These are phyloP conservation scores for Chlamydomonas asymmetrica DNA, from an alignment of 139 green algal species.

Conservation along the genomic window DNA sequence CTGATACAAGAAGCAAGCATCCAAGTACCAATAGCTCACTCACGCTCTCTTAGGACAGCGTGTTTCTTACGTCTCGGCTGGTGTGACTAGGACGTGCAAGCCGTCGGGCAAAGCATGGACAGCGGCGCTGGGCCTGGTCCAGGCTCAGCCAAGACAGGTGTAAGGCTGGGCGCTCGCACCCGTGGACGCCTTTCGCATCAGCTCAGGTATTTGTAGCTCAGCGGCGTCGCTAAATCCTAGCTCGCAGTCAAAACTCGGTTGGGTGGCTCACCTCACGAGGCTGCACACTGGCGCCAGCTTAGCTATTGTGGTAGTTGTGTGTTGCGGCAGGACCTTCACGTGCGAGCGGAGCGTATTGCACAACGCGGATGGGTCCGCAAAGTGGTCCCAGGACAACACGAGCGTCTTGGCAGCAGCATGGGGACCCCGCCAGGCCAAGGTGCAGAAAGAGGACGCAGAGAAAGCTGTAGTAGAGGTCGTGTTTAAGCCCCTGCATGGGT, in stretches of 20 bases:
- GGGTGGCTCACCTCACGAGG: background rate
- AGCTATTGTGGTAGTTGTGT: background rate
- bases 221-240: background rate
- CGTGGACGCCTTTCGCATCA: conserved; percentile 2
- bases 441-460: conserved; percentile 61
- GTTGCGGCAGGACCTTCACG: conserved; percentile 40
- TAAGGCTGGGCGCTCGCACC: too few species aligned
- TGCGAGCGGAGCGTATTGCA: conserved; percentile 61
- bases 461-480: conserved; percentile 62
- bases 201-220: conserved; percentile 3
- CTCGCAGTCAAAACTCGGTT: background rate
- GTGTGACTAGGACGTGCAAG: too few species aligned
- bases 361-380: conserved; percentile 66
- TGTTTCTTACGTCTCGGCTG: too few species aligned
- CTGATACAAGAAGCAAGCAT: too few species aligned
- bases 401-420: conserved; percentile 66
- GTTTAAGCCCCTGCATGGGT: conserved; percentile 52
- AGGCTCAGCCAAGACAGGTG: background rate
- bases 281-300: background rate
- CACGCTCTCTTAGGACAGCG: too few species aligned
- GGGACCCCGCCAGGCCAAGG: conserved; percentile 49
- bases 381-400: conserved; percentile 61
- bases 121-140: background rate
- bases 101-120: too few species aligned
- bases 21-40: too few species aligned